These are phyloP conservation scores for Nectriaceae sp. DNA, from an alignment of 2,329 filamentous ascomycete species.

Conservation along the genomic window DNA sequence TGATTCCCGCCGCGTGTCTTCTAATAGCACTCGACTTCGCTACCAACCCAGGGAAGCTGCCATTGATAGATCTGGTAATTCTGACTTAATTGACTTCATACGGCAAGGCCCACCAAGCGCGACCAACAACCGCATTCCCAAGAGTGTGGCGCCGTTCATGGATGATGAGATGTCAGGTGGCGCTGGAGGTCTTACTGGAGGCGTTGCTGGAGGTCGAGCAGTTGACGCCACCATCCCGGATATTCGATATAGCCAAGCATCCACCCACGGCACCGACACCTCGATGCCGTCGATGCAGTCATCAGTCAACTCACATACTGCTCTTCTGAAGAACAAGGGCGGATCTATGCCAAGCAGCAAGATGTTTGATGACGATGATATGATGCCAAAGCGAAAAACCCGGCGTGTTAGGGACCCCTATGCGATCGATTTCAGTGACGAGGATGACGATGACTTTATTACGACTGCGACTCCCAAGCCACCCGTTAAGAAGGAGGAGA, in stretches of 20 bases:
- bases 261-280: slow-evolving; percentile 57
- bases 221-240: slow-evolving; percentile 60
- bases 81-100: slow-evolving; percentile 94
- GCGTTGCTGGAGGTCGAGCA: slow-evolving; percentile 55
- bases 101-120: slow-evolving; percentile 74
- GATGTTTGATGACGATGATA: slow-evolving; percentile 52
- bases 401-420: slow-evolving; percentile 85
- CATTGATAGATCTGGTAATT: slow-evolving; percentile 67
- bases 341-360: slow-evolving; percentile 27
- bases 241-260: slow-evolving; percentile 57
- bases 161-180: slow-evolving; percentile 69
- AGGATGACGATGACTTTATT: slow-evolving; percentile 51
- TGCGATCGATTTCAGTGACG: slow-evolving; percentile 80
- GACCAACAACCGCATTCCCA: slow-evolving; percentile 69
- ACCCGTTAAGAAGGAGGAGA: slow-evolving; percentile 59
- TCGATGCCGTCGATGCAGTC: slow-evolving; percentile 61
- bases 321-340: slow-evolving; percentile 55
- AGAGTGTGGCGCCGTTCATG: slow-evolving; percentile 84
- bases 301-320: slow-evolving; percentile 74
- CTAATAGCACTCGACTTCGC: slow-evolving; percentile 49
- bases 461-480: slow-evolving; percentile 43
- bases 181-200: slow-evolving; percentile 22
- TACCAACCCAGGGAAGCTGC: slow-evolving; percentile 73
- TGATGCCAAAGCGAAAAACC: slow-evolving; percentile 71
- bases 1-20: slow-evolving; percentile 41